phyloP scores from a whole-genome alignment of 106 monocot species.

The Dioscorea alata region DNA sequence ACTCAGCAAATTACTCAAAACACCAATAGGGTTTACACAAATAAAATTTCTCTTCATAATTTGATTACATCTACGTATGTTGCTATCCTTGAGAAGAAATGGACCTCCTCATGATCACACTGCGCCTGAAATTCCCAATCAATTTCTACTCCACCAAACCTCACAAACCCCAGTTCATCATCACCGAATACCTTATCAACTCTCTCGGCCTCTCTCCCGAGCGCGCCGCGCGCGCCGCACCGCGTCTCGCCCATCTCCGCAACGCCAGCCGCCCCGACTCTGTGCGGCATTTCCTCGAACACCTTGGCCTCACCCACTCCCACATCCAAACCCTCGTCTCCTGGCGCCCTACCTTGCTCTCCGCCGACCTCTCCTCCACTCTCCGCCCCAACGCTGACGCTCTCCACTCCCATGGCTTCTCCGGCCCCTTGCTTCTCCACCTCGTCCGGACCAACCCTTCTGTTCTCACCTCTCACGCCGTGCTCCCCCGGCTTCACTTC shows the following conservation, averaged over 20 bases:
- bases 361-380: constrained; percentile 13
- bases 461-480: background rate
- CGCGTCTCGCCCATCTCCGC: constrained; percentile 5
- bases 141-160: background rate
- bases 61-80: too few relatives aligned
- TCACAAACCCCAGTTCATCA: background rate
- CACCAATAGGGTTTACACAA: too few relatives aligned
- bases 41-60: too few relatives aligned
- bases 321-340: constrained; percentile 14
- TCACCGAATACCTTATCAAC: constrained; percentile 13
- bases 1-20: too few relatives aligned
- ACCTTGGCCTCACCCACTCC: constrained; percentile 2
- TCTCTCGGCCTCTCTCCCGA: constrained; percentile 18
- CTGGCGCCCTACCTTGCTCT: constrained; percentile 4
- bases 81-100: background rate
- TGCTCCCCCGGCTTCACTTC: background rate
- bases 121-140: too few relatives aligned
- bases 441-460: constrained; percentile 6
- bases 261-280: background rate
- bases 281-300: constrained; percentile 15
- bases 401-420: constrained; percentile 19
- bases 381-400: constrained; percentile 14
- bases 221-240: constrained; percentile 10
- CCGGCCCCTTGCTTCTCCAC: constrained; percentile 8
- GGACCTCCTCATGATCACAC: too few relatives aligned